These are phyloP conservation scores for Fusarium sacchari DNA, from an alignment of 2,329 filamentous ascomycete genomes.

Conservation along the genomic window DNA sequence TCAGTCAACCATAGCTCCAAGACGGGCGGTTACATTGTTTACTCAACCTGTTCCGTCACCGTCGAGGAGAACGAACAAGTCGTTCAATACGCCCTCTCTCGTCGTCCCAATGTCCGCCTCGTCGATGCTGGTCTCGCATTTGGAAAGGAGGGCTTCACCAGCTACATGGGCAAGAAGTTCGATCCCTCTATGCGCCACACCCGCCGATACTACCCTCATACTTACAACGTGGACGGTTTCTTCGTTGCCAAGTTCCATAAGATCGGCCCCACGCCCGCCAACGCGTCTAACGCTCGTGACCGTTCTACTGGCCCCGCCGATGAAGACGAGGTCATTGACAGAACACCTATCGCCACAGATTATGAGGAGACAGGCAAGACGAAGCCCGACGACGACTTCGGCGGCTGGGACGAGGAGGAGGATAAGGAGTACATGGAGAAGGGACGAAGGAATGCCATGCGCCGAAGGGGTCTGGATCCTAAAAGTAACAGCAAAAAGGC, in stretches of 20 bases:
- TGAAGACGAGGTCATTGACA: conserved; percentile 67
- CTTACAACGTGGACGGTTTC: conserved; percentile 97
- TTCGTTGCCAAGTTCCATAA: conserved; percentile 99
- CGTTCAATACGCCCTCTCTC: conserved; percentile 90
- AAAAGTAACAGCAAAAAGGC: conserved; percentile 58
- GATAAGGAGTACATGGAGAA: conserved; percentile 77
- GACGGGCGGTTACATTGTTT: conserved; percentile 94
- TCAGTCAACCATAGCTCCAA: conserved; percentile 91
- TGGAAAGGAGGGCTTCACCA: conserved; percentile 91
- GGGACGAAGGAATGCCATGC: conserved; percentile 77
- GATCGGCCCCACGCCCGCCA: conserved; percentile 77
- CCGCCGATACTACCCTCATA: conserved; percentile 87
- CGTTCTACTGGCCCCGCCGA: conserved; percentile 44
- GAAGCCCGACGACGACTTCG: conserved; percentile 69
- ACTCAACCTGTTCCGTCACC: conserved; percentile 95
- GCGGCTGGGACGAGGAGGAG: conserved; percentile 78
- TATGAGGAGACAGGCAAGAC: conserved; percentile 48
- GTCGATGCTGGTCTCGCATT: conserved; percentile 92
- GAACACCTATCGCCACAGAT: conserved; percentile 69
- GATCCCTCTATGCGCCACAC: conserved; percentile 85
- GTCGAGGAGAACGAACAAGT: conserved; percentile 92
- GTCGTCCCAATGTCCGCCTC: conserved; percentile 91
- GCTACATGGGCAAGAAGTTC: conserved; percentile 91
- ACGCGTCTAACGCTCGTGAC: conserved; percentile 50
- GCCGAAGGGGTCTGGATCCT: conserved; percentile 78